These are phyloP conservation scores for Lathyrus sativus DNA, from an alignment of 306 rosid species.

Conservation along the genomic window DNA sequence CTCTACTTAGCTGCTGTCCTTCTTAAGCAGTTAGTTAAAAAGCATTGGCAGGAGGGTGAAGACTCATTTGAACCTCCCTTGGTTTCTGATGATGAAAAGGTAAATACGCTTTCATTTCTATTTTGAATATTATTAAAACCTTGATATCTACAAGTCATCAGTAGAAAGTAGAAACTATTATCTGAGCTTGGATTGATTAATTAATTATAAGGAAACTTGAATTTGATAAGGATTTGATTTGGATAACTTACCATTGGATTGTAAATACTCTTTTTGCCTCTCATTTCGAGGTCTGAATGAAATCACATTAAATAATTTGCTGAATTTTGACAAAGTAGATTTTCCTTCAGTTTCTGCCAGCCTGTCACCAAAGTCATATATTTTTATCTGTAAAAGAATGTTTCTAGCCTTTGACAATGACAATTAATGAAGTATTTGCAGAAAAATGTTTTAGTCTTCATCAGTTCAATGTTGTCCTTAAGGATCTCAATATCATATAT, in stretches of 20 bases:
- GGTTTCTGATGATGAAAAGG: constrained; percentile 83
- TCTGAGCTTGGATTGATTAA: constrained; percentile 13
- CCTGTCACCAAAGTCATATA: not conserved
- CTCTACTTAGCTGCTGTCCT: constrained; percentile 96
- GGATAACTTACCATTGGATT: constrained; percentile 5
- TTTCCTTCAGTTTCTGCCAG: not conserved
- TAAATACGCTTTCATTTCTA: constrained; percentile 30
- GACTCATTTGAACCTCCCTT: constrained; percentile 86
- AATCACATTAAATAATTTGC: constrained; percentile 16
- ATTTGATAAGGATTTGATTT: constrained; percentile 13
- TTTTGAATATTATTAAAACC: not conserved
- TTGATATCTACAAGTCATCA: constrained; percentile 8
- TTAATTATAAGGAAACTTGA: constrained; percentile 2
- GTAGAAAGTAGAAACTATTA: not conserved
- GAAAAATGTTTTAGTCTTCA: not conserved
- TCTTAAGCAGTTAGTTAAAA: constrained; percentile 86
- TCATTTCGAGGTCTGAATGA: not conserved
- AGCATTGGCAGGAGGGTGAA: constrained; percentile 92
- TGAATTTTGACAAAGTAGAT: constrained; percentile 14
- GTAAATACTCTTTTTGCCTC: too few species aligned
- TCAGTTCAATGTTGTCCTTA: too few species aligned
- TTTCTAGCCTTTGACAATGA: not conserved
- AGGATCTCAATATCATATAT: too few species aligned
- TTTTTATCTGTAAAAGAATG: constrained; percentile 6
- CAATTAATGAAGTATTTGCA: constrained; percentile 24